Percentiles rank a stretch among this genome's conserved stretches.
Evolutionary conservation across 78 protist species (phyloP).

Genomic region (Acrasis kona): DNA sequence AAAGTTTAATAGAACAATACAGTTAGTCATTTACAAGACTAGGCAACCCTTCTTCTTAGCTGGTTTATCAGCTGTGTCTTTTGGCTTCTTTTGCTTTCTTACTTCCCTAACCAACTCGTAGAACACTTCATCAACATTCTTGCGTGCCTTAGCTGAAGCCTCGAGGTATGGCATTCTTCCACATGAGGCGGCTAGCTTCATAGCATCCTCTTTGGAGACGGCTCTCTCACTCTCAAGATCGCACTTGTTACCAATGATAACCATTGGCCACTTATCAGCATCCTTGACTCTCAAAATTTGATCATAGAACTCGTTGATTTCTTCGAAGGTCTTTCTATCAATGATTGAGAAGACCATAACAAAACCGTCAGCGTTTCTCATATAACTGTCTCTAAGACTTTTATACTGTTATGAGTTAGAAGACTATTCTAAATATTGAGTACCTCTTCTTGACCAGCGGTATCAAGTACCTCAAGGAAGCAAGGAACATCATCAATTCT

Average conservation of each 20-base stretch:
- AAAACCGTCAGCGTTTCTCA: slow-evolving; percentile 79
- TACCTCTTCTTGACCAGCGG: slow-evolving; percentile 70
- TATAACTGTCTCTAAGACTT: slow-evolving; percentile 59
- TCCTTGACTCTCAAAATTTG: slow-evolving; percentile 52
- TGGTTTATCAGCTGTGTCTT: not conserved
- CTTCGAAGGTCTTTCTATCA: slow-evolving; percentile 43
- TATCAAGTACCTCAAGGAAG: slow-evolving; percentile 51
- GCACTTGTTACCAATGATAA: slow-evolving; percentile 82
- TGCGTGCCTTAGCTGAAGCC: slow-evolving; percentile 60
- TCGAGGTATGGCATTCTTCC: slow-evolving; percentile 52
- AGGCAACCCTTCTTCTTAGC: not conserved
- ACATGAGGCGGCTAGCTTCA: slow-evolving; percentile 37
- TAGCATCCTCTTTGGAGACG: slow-evolving; percentile 55
- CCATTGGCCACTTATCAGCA: slow-evolving; percentile 65
- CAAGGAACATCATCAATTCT: slow-evolving; percentile 10
- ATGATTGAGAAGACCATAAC: slow-evolving; percentile 67
- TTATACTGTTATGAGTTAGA: slow-evolving; percentile 28
- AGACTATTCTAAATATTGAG: not conserved
- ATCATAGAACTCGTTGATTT: slow-evolving; percentile 40
- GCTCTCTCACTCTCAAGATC: slow-evolving; percentile 52
- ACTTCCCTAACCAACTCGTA: slow-evolving; percentile 41
- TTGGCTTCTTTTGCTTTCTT: not conserved
- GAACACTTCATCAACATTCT: slow-evolving; percentile 67
- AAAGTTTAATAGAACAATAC: not conserved
- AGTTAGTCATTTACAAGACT: not conserved